These are phyloP conservation scores for Ulmus americana DNA, from an alignment of 331 rosid species.

Conservation along the genomic window DNA sequence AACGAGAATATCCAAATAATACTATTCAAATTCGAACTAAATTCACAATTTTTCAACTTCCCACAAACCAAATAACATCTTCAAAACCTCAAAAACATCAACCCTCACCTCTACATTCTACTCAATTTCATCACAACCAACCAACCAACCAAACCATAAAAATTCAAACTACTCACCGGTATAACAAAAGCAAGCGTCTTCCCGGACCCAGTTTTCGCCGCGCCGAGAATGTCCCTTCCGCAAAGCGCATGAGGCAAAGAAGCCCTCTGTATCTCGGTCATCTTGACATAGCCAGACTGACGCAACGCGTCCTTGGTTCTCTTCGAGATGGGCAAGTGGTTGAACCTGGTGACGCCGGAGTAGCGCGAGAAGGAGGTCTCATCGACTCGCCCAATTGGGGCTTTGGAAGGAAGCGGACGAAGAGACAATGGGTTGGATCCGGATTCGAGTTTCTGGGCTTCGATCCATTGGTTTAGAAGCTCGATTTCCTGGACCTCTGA, in stretches of 20 bases:
- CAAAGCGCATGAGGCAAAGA: constrained; percentile 78
- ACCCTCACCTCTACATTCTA: no score
- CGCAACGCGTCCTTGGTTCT: constrained; percentile 58
- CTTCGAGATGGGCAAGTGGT: constrained; percentile 60
- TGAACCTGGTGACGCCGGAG: constrained; percentile 50
- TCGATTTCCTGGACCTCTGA: constrained; percentile 51
- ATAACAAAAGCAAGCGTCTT: constrained; percentile 84
- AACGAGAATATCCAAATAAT: no score
- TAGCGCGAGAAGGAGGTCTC: constrained; percentile 46
- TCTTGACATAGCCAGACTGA: constrained; percentile 34
- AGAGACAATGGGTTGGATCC: constrained; percentile 78
- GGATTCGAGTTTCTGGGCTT: constrained; percentile 57
- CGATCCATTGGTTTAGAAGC: constrained; percentile 67
- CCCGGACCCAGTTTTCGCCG: constrained; percentile 89
- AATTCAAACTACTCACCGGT: constrained; percentile 48
- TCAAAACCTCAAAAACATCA: no score
- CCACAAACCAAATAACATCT: no score
- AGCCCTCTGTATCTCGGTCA: constrained; percentile 87
- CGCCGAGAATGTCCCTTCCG: constrained; percentile 82
- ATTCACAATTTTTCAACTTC: no score
- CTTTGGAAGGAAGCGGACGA: constrained; percentile 36
- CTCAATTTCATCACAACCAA: not conserved
- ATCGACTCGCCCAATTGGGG: constrained; percentile 40
- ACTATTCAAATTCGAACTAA: no score
- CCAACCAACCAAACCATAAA: not conserved